Conservation (phyloP, 805 yeast genomes). For the Ogataea kodamae region DNA sequence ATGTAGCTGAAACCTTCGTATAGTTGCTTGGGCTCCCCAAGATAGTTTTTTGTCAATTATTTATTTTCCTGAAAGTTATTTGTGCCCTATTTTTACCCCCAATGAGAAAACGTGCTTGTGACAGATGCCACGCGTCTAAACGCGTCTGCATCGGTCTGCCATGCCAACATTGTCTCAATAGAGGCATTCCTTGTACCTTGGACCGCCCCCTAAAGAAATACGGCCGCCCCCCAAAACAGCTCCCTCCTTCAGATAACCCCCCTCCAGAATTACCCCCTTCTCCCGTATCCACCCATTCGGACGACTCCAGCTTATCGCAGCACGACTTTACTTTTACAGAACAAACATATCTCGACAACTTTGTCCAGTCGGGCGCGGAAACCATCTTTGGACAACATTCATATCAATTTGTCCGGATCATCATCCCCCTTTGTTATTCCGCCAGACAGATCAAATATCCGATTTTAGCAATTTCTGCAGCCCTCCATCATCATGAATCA, state of each 20-base stretch:
- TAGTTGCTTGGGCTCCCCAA: too few relatives aligned
- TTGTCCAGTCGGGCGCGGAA: conserved; percentile 1
- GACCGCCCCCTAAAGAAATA: conserved; percentile 7
- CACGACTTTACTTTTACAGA: too few relatives aligned
- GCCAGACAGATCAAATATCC: conserved; percentile 1
- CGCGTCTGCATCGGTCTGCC: conserved; percentile 8
- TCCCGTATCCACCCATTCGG: too few relatives aligned
- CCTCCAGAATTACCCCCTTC: conserved; percentile 1
- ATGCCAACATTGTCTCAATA: conserved; percentile 3
- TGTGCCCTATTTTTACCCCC: conserved; percentile 2
- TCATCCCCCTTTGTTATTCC: conserved; percentile 4
- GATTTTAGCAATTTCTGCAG: conserved; percentile 3
- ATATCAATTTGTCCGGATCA: conserved; percentile 1
- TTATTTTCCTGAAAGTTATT: conserved; percentile 4
- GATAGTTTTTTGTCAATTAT: neutral
- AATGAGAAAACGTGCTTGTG: conserved; percentile 12
- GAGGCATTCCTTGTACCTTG: conserved; percentile 3
- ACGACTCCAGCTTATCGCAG: too few relatives aligned
- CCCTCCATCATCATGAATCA: neutral
- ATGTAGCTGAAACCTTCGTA: too few relatives aligned
- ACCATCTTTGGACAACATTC: conserved; percentile 2
- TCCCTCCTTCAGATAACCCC: conserved; percentile 1
- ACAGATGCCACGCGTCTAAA: conserved; percentile 7
- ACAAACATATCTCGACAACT: conserved; percentile 2
- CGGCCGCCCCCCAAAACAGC: conserved; percentile 7